Evolutionary conservation across 129 eudicot species (phyloP), one percentile per base, ranked within the genome.

Genomic region (Apium graveolens): DNA sequence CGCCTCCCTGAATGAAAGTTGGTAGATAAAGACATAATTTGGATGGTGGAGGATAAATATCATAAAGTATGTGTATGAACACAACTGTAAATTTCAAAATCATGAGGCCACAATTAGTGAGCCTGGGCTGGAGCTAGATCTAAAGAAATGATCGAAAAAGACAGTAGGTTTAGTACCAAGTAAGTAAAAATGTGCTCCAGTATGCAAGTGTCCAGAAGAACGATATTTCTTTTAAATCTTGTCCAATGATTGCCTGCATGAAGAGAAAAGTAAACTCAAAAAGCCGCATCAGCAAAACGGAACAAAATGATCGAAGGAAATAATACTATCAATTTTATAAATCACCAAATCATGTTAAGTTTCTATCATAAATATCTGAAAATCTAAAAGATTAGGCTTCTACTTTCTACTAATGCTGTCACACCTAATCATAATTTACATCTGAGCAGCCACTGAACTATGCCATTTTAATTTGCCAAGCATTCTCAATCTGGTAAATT

Each of bases 181-280:
- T 91, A 43, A 94, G 96, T 78, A 91, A 80, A 80, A 94, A 94
- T 53, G 98, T 91, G 77, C 98, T 94, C 98, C 98, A 94, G 83
- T 94, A 94, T 55, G 97, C 91, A 96, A 92, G 91, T 76, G 88
- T 89, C 97, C 96, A 94, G 78, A 90, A 91, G 93, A 94, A 85
- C 82, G 92, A 88, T 53, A 94, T 70, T 26, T 88, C 96, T 66
- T 84, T 79, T 44, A 82, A 84, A 24, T 85, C 84, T 77, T 85
- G 87, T 65, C 80, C 81, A 42, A 80, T 80, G 77, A 89, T 83
- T 55, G 98, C 88, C 97, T 93, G 96, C 86, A 88, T 10, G 71
- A 73, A 27, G 78, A 26, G 78, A 29, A 78, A 62, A 74, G 37
- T 17, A 16, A 43, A 11, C 11, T 21, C 11, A 29, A 60, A 39